Base-by-base conservation (phyloP, 345 rosid species). In the Eucalyptus rudis region DNA sequence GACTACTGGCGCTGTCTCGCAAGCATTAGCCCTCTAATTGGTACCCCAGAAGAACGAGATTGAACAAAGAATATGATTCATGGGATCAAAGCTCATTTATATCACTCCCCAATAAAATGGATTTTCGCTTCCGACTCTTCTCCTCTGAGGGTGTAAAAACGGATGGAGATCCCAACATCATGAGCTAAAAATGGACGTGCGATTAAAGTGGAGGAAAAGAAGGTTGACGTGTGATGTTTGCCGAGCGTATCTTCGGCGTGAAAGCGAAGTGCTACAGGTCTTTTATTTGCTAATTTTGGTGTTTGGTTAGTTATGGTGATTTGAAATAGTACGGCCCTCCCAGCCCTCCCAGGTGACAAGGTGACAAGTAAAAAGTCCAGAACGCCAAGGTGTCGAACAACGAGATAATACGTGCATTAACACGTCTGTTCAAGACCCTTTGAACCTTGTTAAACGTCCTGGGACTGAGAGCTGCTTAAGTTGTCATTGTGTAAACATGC, bases 171-270 rank as follows among this genome's bases (percentile, higher is more conserved):
- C 90, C 93, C 92, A 88, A 68, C 51, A 91, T 92, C 68, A 29
- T 92, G 92, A 92, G 92, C 88, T 87, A 90, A 89, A 89, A 47
- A 92, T 92, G 94, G 92, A 92, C 59, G 90, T 90, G 86, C 89
- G 91, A 88, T 87, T 36, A 71, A 89, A 86, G 88, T 68, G 86
- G 93, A 94, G 96, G 58, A 88, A 93, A 92, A 91, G 27, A 89
- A 92, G 95, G 94, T 86, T 62, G 91, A 89, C 88, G 89, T 36
- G 91, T 89, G 92, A 86, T 51, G 64, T 50, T 52, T 10, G 5
- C 47, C 36, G 16, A 33, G 44, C 47, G 64, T 54, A 36, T 40
- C 83, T 6, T 20, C 24, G 27, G 83, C 83, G 45, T 76, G 83
- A 40, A 36, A 36, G 7, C 40, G 83, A 76, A 76, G 83, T 76